Evolutionary conservation across 2,329 filamentous ascomycete genomes (phyloP).

Genomic region (Aureobasidium subglaciale): DNA sequence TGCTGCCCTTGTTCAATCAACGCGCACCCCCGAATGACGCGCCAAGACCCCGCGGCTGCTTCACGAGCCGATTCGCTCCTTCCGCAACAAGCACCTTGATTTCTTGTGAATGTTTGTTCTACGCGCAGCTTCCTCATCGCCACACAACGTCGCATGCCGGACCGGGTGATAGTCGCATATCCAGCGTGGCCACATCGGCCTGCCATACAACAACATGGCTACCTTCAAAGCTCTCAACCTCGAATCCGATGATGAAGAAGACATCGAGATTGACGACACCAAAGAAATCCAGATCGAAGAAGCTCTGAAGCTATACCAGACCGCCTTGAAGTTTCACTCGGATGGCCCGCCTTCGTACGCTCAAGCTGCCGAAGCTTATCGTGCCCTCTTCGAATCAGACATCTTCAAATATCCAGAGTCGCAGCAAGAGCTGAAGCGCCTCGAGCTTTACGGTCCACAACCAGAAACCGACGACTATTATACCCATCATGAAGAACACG

Average conservation of each 20-base stretch:
- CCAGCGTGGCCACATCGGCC: background rate
- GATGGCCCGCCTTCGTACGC: conserved; percentile 71
- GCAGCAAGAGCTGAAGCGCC: conserved; percentile 72
- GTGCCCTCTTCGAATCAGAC: conserved; percentile 78
- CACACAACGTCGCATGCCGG: background rate
- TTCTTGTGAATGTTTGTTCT: background rate
- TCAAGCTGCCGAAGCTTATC: conserved; percentile 74
- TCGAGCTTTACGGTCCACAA: conserved; percentile 45
- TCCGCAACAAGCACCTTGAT: conserved; percentile 7
- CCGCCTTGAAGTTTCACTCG: conserved; percentile 81
- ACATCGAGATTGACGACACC: conserved; percentile 89
- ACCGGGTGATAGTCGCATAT: background rate
- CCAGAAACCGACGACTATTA: conserved; percentile 34
- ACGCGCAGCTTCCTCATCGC: background rate
- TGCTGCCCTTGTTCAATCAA: background rate
- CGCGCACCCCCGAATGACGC: background rate
- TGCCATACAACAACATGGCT: conserved; percentile 33
- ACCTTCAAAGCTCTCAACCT: conserved; percentile 86
- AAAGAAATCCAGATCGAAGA: conserved; percentile 97
- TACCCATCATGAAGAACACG: conserved; percentile 20
- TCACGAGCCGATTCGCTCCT: background rate
- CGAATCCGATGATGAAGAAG: conserved; percentile 81
- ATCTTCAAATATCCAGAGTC: conserved; percentile 91
- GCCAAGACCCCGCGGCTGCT: background rate
- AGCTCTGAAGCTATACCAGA: conserved; percentile 89